Evolutionary conservation across 139 green algal species (phyloP), one percentile per base, ranked within the genome.

Genomic region (Microglena sp.): DNA sequence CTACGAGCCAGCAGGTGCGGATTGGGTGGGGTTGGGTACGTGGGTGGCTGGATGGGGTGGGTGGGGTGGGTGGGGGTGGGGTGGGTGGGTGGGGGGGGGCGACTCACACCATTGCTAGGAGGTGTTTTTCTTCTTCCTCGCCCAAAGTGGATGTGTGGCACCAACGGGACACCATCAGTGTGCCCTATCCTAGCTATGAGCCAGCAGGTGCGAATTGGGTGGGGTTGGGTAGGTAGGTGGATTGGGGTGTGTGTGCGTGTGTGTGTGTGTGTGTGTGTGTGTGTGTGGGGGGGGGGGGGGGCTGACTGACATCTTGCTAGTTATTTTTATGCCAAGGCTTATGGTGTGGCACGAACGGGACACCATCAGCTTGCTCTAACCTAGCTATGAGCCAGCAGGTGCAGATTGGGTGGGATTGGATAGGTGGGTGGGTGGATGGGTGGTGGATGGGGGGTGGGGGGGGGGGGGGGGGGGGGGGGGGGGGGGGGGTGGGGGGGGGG

Each of bases 131-230:
- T 18, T 24, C 18, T 53, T 18, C 18, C 43, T 24, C 18, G 18
- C 18, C 18, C 18, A 24, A 24, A 53, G 18, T 18, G 18, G 18
- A 18, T 18, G 18, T 53, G 21, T 53, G 43, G 21, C 18, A 18
- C 43, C 18, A 53, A 53, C 18, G 43, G 43, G 18, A 53, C 43
- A 24, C 43, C 43, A 70, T 60, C 21, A 76, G 77, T 2, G 92
- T 94, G 87, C 77, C 92, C 24, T 96, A 96, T 64, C 89, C 89
- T 0, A 75, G 73, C 3, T 94, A 95, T 62, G 35, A 75, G 36
- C 76, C 75, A 7, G 11, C 27, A 5, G 71, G 77, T 79, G n/a
- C 43, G 7, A 27, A 24, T 26, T 53, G 34, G 35, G 21, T 53
- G 43, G 21, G 18, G 18, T 53, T n/a, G n/a, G n/a, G n/a, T n/a